A percentile compares a stretch with the other conserved stretches of the same genome.
phyloP scores from a whole-genome alignment of 257 asterid genomes.

The Gentiana dahurica region DNA sequence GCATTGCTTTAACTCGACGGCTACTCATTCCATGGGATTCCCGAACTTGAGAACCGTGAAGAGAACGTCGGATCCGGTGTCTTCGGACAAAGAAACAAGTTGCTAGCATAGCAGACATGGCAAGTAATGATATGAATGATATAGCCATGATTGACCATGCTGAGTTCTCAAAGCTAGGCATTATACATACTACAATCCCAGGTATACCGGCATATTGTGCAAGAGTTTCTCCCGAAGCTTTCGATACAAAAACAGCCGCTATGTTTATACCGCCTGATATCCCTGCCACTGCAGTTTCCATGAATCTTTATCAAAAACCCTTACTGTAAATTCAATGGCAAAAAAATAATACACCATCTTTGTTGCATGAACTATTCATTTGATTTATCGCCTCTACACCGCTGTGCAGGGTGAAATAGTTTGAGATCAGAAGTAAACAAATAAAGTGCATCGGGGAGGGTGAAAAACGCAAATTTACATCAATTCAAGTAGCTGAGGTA shows the following conservation, averaged over 20 bases:
- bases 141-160: constrained; percentile 73
- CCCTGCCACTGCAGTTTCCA: constrained; percentile 72
- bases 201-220: constrained; percentile 32
- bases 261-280: constrained; percentile 48
- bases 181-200: constrained; percentile 46
- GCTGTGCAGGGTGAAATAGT: no score
- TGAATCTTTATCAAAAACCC: constrained; percentile 6
- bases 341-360: no score
- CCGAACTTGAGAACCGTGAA: constrained; percentile 34
- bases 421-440: background rate
- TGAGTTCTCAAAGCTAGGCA: constrained; percentile 50
- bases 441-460: background rate
- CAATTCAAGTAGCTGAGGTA: no score
- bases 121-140: constrained; percentile 61
- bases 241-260: constrained; percentile 61
- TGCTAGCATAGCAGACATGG: constrained; percentile 67
- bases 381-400: no score
- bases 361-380: no score
- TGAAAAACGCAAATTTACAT: no score
- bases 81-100: constrained; percentile 77
- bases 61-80: constrained; percentile 46
- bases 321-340: background rate
- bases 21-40: constrained; percentile 78
- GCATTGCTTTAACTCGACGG: constrained; percentile 81
- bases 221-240: constrained; percentile 47